A percentile compares a stretch with the other conserved stretches of the same genome.
These are phyloP conservation scores for Fusarium sp. DNA, from an alignment of 2,329 filamentous ascomycete species.

Conservation along the genomic window DNA sequence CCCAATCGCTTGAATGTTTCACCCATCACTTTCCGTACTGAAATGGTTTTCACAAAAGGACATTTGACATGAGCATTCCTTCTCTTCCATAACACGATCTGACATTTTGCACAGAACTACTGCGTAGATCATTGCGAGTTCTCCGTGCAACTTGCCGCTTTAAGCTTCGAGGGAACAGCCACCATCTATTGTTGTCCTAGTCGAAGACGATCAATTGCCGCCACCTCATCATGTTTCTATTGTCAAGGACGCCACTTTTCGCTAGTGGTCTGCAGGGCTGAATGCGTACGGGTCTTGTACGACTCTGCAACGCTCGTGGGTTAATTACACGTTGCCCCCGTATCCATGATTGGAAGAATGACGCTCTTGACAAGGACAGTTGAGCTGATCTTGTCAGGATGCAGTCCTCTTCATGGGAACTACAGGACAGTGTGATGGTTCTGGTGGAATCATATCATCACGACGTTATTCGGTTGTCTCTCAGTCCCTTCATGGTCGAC, in stretches of 20 bases:
- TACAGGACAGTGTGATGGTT: not conserved
- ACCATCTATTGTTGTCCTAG: not conserved
- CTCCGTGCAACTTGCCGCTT: not conserved
- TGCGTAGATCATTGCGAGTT: not conserved
- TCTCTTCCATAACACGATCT: not conserved
- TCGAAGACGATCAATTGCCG: not conserved
- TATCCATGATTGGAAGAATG: not conserved
- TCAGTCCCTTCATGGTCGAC: not conserved
- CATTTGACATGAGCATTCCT: not conserved
- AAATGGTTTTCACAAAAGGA: not conserved
- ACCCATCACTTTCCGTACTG: not conserved
- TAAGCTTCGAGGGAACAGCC: not conserved
- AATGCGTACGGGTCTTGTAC: not conserved
- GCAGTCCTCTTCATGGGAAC: not conserved
- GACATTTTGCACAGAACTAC: not conserved
- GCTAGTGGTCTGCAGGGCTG: not conserved
- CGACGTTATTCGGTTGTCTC: not conserved
- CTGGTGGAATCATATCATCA: not conserved
- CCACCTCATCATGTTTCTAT: not conserved
- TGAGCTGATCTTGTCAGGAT: not conserved
- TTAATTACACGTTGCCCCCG: not conserved
- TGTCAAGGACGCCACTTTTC: not conserved
- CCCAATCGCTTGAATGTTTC: not conserved
- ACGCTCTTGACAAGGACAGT: not conserved
- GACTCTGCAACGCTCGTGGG: not conserved